These are phyloP conservation scores for Rubus idaeus DNA, from an alignment of 306 rosid species.

Conservation along the genomic window DNA sequence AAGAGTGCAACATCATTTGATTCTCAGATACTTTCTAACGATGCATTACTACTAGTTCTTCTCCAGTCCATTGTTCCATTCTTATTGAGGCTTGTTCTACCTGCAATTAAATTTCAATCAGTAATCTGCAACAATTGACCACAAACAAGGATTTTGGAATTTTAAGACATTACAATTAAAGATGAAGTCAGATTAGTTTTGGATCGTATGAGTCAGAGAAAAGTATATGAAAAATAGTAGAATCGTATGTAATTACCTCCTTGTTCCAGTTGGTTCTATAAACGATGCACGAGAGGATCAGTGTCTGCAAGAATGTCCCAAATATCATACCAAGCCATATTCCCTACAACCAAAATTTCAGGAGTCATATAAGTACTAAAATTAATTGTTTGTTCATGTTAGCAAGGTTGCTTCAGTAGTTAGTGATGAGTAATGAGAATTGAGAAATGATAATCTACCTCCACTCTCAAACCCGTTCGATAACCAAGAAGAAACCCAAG, in stretches of 20 bases:
- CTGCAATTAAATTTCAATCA: constrained; percentile 38
- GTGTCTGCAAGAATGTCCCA: constrained; percentile 81
- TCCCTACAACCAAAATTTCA: constrained; percentile 50
- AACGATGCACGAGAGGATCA: constrained; percentile 53
- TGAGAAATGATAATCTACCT: constrained; percentile 47
- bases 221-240: background rate
- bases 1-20: background rate
- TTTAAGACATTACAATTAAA: background rate
- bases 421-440: background rate
- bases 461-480: constrained; percentile 52
- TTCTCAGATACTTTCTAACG: background rate
- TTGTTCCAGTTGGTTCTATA: constrained; percentile 80
- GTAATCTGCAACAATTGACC: background rate
- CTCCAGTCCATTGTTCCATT: constrained; percentile 69
- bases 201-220: too few relatives aligned
- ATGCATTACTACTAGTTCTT: constrained; percentile 24
- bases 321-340: constrained; percentile 93
- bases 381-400: background rate
- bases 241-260: constrained; percentile 49
- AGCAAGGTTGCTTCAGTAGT: background rate
- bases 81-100: constrained; percentile 78
- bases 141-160: background rate
- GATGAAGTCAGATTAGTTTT: too few relatives aligned
- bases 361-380: background rate
- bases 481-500: constrained; percentile 88